Evolutionary conservation across 2,329 filamentous ascomycete species (phyloP), one percentile per base, ranked within the genome.

Genomic region (Aspergillus japonicus): DNA sequence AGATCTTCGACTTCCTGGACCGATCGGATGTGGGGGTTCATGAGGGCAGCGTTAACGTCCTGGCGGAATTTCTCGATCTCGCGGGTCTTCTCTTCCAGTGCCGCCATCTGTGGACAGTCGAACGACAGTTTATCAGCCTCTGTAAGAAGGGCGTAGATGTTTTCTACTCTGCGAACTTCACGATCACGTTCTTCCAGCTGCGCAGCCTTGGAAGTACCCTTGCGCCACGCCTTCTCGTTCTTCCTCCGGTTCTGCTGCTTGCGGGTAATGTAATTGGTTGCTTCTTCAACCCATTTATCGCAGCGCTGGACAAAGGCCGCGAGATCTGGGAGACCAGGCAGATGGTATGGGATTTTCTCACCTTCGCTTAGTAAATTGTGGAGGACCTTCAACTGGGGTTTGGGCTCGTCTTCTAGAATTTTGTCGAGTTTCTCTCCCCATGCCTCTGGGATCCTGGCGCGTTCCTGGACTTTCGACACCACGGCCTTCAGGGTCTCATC

Each of bases 221-320:
- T 89, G 65, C 92, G 90, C 87, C 90, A 95, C 49, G 85, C 86
- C 72, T 92, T 95, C 70, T 97, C 94, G 75, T 90, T 96, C 78
- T 98, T 98, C 62, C 94, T 91, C 64, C 95, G 90, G 72, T 96
- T 96, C 77, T 97, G 94, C 79, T 97, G 94, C 80, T 99, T 99
- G 68, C 95, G 90, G 60, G 95, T 93, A 71, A 93, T 96, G 80
- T 96, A 99, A 73, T 90, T 93, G 70, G 91, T 95, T 65, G 95
- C 95, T 78, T 98, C 94, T 70, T 98, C 95, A 64, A 97, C 92
- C 90, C 96, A 97, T 73, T 96, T 92, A 76, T 96, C 96, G 81
- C 95, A 98, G 70, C 91, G 89, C 68, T 96, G 92, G 74, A 99
- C 95, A 79, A 96, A 99, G 66, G 89, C 86, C 77, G 88, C 90